A percentile compares a stretch with the other conserved stretches of the same genome.
phyloP scores from a whole-genome alignment of 768 basidiomycete genomes.

The Chlorophyllum brunneum region DNA sequence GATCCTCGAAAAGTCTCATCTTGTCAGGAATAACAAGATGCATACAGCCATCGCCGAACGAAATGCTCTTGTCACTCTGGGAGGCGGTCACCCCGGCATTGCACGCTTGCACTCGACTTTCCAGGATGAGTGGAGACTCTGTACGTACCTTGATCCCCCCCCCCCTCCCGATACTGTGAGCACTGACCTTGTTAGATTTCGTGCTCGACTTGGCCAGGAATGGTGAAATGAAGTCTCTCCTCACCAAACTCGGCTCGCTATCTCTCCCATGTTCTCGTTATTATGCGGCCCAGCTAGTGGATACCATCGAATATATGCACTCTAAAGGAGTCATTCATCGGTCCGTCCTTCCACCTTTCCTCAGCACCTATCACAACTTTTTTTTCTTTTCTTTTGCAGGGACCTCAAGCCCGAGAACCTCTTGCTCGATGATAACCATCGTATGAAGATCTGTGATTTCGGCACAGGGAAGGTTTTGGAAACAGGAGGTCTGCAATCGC shows the following conservation, averaged over 20 bases:
- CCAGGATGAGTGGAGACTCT: constrained; percentile 80
- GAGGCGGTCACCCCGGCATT: constrained; percentile 68
- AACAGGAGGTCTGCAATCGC: constrained; percentile 3
- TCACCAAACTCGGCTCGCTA: constrained; percentile 81
- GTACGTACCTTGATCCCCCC: constrained; percentile 43
- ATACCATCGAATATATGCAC: constrained; percentile 90
- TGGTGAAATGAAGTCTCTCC: constrained; percentile 72
- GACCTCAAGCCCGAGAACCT: constrained; percentile 88
- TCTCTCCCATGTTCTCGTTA: constrained; percentile 72
- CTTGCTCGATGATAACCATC: constrained; percentile 79
- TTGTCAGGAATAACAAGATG: constrained; percentile 75
- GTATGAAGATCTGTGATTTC: constrained; percentile 96
- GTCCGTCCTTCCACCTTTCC: background rate
- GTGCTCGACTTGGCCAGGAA: constrained; percentile 74
- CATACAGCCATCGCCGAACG: constrained; percentile 78
- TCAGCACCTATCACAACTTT: background rate
- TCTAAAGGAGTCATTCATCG: constrained; percentile 87
- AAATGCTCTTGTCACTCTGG: constrained; percentile 70
- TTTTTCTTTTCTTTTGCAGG: constrained; percentile 13
- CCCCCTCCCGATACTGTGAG: background rate
- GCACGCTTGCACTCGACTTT: constrained; percentile 81
- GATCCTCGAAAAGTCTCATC: constrained; percentile 77
- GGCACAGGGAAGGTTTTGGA: constrained; percentile 52
- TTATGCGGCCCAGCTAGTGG: constrained; percentile 88
- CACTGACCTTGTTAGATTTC: constrained; percentile 48